Percentiles rank a stretch among this genome's conserved stretches.
phyloP scores from a whole-genome alignment of 164 flowering plant genomes.

The Dillenia suffruticosa region DNA sequence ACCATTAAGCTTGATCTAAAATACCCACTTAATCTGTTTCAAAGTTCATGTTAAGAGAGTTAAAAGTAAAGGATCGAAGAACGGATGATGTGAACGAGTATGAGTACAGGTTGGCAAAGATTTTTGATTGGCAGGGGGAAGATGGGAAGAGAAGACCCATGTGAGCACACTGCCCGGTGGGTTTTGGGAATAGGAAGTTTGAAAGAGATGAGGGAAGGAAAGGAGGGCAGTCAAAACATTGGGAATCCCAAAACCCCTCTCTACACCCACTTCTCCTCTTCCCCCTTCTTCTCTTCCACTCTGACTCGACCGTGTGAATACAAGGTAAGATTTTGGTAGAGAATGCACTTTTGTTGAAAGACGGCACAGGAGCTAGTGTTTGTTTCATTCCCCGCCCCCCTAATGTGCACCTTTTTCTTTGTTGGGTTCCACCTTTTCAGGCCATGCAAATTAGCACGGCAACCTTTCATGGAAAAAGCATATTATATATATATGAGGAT shows the following conservation, averaged over 20 bases:
- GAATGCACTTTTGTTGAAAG: conserved; percentile 19
- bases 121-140: neutral
- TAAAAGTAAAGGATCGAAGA: no score
- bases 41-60: no score
- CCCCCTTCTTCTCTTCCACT: no score
- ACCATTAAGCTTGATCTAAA: no score
- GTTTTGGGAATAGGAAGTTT: neutral
- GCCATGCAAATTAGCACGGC: neutral
- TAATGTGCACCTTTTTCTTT: neutral
- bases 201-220: conserved; percentile 1
- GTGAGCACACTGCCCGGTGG: conserved; percentile 24
- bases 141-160: neutral
- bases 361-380: conserved; percentile 18
- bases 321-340: conserved; percentile 5
- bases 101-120: neutral
- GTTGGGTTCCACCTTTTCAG: neutral
- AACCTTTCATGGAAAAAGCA: no score
- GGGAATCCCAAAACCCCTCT: conserved; percentile 13
- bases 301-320: neutral
- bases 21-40: no score
- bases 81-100: no score
- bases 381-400: neutral
- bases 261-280: neutral
- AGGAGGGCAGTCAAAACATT: conserved; percentile 15
- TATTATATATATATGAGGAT: neutral